Evolutionary conservation across 106 monocot genomes (phyloP), one percentile per base, ranked within the genome.

Genomic region (Dendrobium catenatum): DNA sequence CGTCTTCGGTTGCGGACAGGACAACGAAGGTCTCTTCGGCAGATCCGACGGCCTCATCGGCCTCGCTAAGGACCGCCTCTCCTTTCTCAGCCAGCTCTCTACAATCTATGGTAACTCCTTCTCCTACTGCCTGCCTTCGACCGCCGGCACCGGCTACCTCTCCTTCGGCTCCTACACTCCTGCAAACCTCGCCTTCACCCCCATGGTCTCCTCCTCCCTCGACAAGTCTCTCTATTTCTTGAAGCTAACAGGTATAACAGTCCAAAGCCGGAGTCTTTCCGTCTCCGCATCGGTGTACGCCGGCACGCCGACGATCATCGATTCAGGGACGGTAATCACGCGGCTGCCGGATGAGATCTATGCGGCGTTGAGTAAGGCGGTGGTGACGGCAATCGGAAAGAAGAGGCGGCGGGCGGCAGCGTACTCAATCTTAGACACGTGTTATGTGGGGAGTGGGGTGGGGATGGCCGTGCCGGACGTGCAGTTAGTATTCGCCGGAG

Each of bases 1-100:
- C 81, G 66, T 88, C 79, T 92, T 80, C 84, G 97, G 97, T 37
- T 97, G 97, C 51, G 97, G 97, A 16, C 88, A 92, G 76, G 90
- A 94, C 85, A 97, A 97, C 75, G 88, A 91, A 68, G 97, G 97
- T 75, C 87, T 97, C 15, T 97, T 94, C 87, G 97, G 97, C 4
- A 56, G 47, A 8, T 77, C 92, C 2, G 97, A 92, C 5, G 97
- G 97, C n/a, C 83, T 97, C 72, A 77, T 97, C 55, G 97, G 97
- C 15, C 89, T 97, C 0, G 86, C 90, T 3, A 85, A 84, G 37
- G 88, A 94, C 85, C 83, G 81, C 58, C 84, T 97, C 29, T 97
- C 97, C 31, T 51, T 97, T 59, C 80, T 91, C 10, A 79, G 82
- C 72, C 97, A 97, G 58, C 43, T 92, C 22, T 73, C 86, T 0